phyloP scores from a whole-genome alignment of 2,329 filamentous ascomycete genomes.

The Ophiostoma sp. region DNA sequence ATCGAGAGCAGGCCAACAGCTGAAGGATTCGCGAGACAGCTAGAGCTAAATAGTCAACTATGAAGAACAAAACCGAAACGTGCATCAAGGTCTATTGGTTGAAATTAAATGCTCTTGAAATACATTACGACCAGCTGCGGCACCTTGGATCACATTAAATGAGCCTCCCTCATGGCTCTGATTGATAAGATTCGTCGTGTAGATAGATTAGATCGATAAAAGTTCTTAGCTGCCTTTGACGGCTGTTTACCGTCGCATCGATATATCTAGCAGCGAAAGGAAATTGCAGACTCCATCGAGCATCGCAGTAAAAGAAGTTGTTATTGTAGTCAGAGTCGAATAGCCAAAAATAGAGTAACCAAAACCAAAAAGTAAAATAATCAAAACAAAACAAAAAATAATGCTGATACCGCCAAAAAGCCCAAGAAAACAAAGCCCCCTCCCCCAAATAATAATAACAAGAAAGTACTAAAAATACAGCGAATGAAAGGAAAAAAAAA shows the following conservation, averaged over 20 bases:
- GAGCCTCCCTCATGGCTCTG: neutral
- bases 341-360: too few relatives aligned
- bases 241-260: neutral
- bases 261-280: neutral
- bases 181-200: neutral
- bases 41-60: neutral
- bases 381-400: too few relatives aligned
- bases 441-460: too few relatives aligned
- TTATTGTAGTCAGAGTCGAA: too few relatives aligned
- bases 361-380: too few relatives aligned
- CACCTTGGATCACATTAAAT: neutral
- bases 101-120: neutral
- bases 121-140: neutral
- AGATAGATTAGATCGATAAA: conserved; percentile 1
- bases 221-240: neutral
- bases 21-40: neutral
- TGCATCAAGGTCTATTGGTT: neutral
- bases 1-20: neutral
- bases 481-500: too few relatives aligned
- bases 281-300: neutral
- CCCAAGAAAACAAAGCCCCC: too few relatives aligned
- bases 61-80: neutral
- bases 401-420: too few relatives aligned
- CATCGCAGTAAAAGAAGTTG: neutral
- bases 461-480: too few relatives aligned